These are phyloP conservation scores for Tolypocladium inflatum DNA, from an alignment of 2,329 filamentous ascomycete species.

Conservation along the genomic window DNA sequence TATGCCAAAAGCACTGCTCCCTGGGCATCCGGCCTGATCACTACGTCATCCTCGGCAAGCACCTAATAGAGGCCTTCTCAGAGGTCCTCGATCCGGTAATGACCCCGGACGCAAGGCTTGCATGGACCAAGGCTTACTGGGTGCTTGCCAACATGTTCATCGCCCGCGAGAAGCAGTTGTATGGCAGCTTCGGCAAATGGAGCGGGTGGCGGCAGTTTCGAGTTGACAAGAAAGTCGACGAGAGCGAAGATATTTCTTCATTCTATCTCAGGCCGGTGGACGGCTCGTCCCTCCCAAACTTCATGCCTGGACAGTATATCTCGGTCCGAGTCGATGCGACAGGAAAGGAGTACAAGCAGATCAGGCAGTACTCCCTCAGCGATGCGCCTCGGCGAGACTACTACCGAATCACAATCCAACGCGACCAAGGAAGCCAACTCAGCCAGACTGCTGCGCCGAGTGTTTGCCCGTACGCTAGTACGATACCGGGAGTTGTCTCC, in stretches of 20 bases:
- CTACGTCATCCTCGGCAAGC: conserved; percentile 61
- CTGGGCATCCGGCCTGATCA: conserved; percentile 59
- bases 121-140: conserved; percentile 65
- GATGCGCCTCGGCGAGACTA: conserved; percentile 51
- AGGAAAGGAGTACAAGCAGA: conserved; percentile 48
- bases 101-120: conserved; percentile 53
- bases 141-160: conserved; percentile 67
- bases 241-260: conserved; percentile 59
- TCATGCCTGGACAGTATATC: conserved; percentile 64
- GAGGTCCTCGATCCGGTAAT: conserved; percentile 55
- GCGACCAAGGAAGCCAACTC: conserved; percentile 42
- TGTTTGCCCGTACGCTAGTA: conserved; percentile 14
- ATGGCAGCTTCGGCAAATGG: conserved; percentile 53
- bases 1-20: conserved; percentile 65
- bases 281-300: conserved; percentile 48
- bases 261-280: conserved; percentile 61
- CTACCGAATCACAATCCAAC: conserved; percentile 65
- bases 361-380: conserved; percentile 64
- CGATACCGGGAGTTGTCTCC: conserved; percentile 56
- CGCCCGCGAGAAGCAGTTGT: conserved; percentile 52
- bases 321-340: conserved; percentile 52
- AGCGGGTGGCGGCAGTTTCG: conserved; percentile 57
- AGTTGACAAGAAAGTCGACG: conserved; percentile 53
- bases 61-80: conserved; percentile 58
- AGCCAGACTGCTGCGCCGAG: conserved; percentile 8